phyloP scores from a whole-genome alignment of 352 stramenopile genomes.

The Phytophthora agathidicida region DNA sequence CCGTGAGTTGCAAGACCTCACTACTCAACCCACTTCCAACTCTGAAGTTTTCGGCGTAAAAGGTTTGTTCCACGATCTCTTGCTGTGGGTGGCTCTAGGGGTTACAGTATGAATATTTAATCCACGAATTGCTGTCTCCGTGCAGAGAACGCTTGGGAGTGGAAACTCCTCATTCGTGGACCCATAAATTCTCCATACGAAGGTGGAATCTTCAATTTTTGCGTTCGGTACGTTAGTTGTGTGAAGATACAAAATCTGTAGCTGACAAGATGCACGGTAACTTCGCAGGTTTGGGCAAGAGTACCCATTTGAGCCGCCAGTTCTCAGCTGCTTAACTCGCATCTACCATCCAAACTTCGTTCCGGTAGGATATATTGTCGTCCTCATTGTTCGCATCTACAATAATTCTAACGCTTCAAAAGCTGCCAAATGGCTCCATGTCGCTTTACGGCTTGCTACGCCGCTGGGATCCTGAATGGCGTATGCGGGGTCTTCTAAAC shows the following conservation, averaged over 20 bases:
- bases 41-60: conserved; percentile 43
- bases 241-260: background rate
- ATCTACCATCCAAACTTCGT: conserved; percentile 84
- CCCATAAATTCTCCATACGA: conserved; percentile 52
- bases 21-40: conserved; percentile 29
- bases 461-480: conserved; percentile 60
- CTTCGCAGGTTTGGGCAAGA: conserved; percentile 51
- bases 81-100: too few relatives aligned
- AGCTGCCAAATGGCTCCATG: conserved; percentile 67
- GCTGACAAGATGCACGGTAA: background rate
- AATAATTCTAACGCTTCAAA: background rate
- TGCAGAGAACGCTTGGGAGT: conserved; percentile 65
- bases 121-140: too few relatives aligned
- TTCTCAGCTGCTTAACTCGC: conserved; percentile 47
- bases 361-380: conserved; percentile 43
- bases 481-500: conserved; percentile 56
- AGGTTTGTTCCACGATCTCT: conserved; percentile 28
- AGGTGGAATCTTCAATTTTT: conserved; percentile 50
- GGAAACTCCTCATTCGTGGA: conserved; percentile 40
- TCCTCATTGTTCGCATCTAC: too few relatives aligned
- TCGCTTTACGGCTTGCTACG: conserved; percentile 47
- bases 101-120: too few relatives aligned
- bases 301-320: conserved; percentile 63
- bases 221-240: conserved; percentile 31
- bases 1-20: conserved; percentile 47